Evolutionary conservation across 2,329 filamentous ascomycete genomes (phyloP).

Genomic region (Dothideomycetes sp.): DNA sequence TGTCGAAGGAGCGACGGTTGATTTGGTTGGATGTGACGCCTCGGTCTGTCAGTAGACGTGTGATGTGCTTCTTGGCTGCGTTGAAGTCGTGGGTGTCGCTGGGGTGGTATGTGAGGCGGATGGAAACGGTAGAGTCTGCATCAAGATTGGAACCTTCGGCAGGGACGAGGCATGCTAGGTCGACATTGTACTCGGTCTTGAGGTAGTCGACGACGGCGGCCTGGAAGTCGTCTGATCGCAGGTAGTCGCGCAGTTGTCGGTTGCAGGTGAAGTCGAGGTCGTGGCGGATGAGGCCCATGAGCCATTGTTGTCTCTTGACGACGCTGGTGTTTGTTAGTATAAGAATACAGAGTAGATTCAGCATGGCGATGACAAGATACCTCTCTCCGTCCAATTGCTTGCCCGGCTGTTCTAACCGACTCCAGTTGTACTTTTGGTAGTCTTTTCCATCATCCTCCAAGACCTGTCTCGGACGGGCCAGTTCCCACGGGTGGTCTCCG

Average conservation of each 20-base stretch:
- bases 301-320: conserved; percentile 79
- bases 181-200: conserved; percentile 1
- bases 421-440: conserved; percentile 67
- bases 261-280: conserved; percentile 3
- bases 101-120: conserved; percentile 7
- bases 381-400: conserved; percentile 75
- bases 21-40: neutral
- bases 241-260: conserved; percentile 1
- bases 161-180: neutral
- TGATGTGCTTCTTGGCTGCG: conserved; percentile 1
- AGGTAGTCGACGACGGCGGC: neutral
- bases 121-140: neutral
- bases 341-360: neutral
- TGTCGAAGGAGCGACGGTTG: conserved; percentile 6
- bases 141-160: neutral
- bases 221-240: neutral
- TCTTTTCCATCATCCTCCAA: conserved; percentile 82
- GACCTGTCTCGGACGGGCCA: conserved; percentile 76
- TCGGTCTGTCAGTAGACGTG: neutral
- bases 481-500: conserved; percentile 91
- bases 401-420: conserved; percentile 58
- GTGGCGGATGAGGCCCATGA: conserved; percentile 41
- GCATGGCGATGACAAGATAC: conserved; percentile 38
- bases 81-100: conserved; percentile 3
- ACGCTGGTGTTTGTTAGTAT: conserved; percentile 47